Evolutionary conservation across 176 grass and related monocot species (phyloP), one percentile per base, ranked within the genome.

Genomic region (Hyparrhenia diplandra): DNA sequence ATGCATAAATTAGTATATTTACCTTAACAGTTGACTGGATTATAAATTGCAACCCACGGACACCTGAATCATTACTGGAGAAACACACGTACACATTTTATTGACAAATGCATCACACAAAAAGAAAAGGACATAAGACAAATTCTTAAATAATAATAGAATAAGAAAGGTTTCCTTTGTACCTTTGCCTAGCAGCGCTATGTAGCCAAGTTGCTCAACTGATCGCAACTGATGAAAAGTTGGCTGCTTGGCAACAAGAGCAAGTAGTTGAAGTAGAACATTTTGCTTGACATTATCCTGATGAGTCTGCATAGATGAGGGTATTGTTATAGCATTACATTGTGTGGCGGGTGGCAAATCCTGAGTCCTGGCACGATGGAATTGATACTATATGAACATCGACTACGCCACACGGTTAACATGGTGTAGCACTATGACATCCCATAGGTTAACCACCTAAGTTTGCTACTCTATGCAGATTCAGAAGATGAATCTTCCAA

Each of bases 191-290:
- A 87, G 90, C 20, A 74, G 17, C n/a, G n/a, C 82, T 89, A 98
- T 98, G 79, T 98, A 98, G 76, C 95, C 95, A 87, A 98, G 95
- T 88, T 98, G 95, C 84, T 98, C 95, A 79, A 98, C 86, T 23
- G 92, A 84, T 80, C 95, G 88, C 81, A 98, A 87, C 66, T 98
- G 95, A 69, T 98, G 92, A 91, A 98, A 95, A 82, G 95, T 92
- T 59, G 95, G 90, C 81, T 95, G 92, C 91, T 98, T 95, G 52
- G 88, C 95, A 86, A 93, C 85, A 85, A 89, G 84, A 80, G 67
- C 84, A 89, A 98, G 79, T 51, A 98, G 79, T 63, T 98, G 78
- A 89, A 98, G 92, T 85, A 88, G 88, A 66, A 93, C 86, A 82
- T 98, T 98, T 84, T 88, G 77, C 79, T 93, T 98, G 68, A 91